Evolutionary conservation across 78 protist genomes (phyloP), one percentile per base, ranked within the genome.

Genomic region (Pigoraptor vietnamica): DNA sequence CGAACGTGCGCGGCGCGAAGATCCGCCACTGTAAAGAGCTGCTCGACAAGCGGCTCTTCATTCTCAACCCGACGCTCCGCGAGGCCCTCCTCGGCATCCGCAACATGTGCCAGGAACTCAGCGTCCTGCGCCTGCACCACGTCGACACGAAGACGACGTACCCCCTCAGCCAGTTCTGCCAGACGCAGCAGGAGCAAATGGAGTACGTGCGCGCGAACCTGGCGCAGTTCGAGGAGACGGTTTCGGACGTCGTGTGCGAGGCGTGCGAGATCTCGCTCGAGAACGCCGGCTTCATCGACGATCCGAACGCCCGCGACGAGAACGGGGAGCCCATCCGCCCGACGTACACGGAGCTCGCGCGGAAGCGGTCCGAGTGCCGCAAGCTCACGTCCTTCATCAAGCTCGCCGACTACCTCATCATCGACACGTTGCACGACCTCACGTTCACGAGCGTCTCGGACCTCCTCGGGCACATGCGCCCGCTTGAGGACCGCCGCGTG

Each of bases 61-160:
- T 56, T 23, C 82, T 89, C 36, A 25, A 88, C 55, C 40, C 87
- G 1, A 23, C 29, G 34, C 48, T 95, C 39, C 91, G 34, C 39
- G 32, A 34, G 40, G 84, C 95, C 36, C 95, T 94, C 29, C 34
- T 89, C 24, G 39, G 29, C 24, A 67, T 95, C 23, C 94, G 95
- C 86, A 34, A 35, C 36, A 55, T 88, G 55, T 95, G 95, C 89
- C 34, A 89, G 37, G 81, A 91, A 0, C 0, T 91, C 40, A 24
- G 37, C 35, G 38, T 6, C 21, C 23, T 25, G 24, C 40, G 24
- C 55, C 84, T 92, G 55, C 92, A 84, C 67, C 29, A 19, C 40
- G 37, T 39, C 39, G 1, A 23, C 39, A 32, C 2, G 24, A 39
- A 37, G 32, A 33, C 23, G 36, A 29, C 92, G 36, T 81, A 34